A percentile compares a stretch with the other conserved stretches of the same genome.
These are phyloP conservation scores for Rhododendron kiyosumense DNA, from an alignment of 148 eudicot species.

Conservation along the genomic window DNA sequence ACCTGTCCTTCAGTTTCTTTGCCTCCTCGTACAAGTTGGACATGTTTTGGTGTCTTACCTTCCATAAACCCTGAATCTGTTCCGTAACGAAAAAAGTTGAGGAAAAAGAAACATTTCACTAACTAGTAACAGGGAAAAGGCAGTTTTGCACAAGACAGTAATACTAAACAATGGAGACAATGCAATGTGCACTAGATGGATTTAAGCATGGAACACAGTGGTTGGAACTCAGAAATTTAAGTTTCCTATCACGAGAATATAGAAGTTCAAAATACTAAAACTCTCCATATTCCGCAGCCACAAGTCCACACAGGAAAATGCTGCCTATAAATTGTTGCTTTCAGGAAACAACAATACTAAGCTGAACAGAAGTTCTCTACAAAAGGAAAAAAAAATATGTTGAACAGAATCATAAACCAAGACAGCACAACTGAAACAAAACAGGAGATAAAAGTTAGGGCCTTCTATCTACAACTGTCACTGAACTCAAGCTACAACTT, in stretches of 20 bases:
- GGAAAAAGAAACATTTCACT: neutral
- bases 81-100: conserved; percentile 5
- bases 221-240: neutral
- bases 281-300: neutral
- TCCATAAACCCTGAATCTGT: conserved; percentile 82
- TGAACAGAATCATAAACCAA: neutral
- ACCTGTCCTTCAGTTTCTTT: conserved; percentile 55
- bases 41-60: conserved; percentile 50
- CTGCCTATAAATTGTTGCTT: neutral
- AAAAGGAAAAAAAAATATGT: neutral
- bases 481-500: neutral
- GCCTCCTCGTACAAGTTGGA: conserved; percentile 54
- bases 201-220: neutral
- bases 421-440: neutral
- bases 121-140: neutral
- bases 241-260: neutral
- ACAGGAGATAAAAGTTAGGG: neutral
- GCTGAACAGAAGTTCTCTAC: neutral
- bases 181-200: neutral
- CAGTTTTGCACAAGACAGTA: neutral
- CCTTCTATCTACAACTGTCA: neutral
- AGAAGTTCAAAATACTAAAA: no score
- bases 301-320: neutral
- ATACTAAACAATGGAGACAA: neutral
- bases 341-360: neutral